A percentile compares a stretch with the other conserved stretches of the same genome.
These are phyloP conservation scores for Fusarium verrucosum DNA, from an alignment of 2,329 filamentous ascomycete genomes.

Conservation along the genomic window DNA sequence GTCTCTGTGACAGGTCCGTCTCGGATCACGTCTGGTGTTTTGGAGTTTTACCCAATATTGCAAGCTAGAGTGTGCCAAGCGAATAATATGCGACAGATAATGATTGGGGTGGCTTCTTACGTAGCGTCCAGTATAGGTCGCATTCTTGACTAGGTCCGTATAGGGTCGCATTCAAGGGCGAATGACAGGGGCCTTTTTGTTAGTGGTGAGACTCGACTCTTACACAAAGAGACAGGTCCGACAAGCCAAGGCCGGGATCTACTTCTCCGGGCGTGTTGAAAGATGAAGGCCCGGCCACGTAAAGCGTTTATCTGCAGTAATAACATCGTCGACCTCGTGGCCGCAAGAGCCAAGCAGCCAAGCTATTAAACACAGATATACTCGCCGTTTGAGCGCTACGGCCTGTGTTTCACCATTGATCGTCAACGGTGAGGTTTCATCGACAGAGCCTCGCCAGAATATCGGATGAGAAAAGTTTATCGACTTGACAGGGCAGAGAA, in stretches of 20 bases:
- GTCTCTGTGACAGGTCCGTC: constrained; percentile 50
- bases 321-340: background rate
- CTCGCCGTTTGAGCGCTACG: constrained; percentile 21
- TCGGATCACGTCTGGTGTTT: constrained; percentile 48
- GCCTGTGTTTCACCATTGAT: constrained; percentile 22
- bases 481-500: background rate
- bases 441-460: background rate
- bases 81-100: constrained; percentile 14
- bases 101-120: constrained; percentile 3
- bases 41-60: constrained; percentile 24
- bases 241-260: constrained; percentile 35
- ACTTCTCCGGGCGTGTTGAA: constrained; percentile 15
- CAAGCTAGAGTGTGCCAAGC: constrained; percentile 11
- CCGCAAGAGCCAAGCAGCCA: constrained; percentile 23
- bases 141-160: constrained; percentile 12
- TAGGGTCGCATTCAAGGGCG: constrained; percentile 18
- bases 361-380: constrained; percentile 11
- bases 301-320: background rate
- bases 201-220: constrained; percentile 33
- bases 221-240: constrained; percentile 24
- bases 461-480: background rate
- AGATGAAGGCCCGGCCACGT: background rate
- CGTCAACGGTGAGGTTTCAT: constrained; percentile 23
- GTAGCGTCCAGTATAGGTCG: constrained; percentile 26
- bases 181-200: background rate